Evolutionary conservation across 495 filamentous ascomycete genomes (phyloP).

Genomic region (Podospora bellae-mahoneyi): DNA sequence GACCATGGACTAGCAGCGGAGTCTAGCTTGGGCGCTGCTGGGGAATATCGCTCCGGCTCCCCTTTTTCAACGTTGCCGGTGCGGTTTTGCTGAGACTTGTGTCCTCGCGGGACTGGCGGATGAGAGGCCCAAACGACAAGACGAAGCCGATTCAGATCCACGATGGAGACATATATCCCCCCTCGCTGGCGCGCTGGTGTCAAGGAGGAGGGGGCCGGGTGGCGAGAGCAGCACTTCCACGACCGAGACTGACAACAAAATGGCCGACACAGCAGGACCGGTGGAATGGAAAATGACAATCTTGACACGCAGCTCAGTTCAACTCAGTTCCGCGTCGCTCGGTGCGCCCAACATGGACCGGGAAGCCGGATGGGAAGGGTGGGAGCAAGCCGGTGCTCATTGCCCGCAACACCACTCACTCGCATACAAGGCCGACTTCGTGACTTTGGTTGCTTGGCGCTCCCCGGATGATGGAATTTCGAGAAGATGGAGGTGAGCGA

Average conservation of each 20-base stretch:
- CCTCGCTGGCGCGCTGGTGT: conserved; percentile 14
- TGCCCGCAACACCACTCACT: conserved; percentile 16
- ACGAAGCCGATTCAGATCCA: conserved; percentile 17
- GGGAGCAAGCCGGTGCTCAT: conserved; percentile 14
- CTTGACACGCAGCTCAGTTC: conserved; percentile 18
- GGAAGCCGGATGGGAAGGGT: conserved; percentile 19
- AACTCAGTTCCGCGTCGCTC: conserved; percentile 6
- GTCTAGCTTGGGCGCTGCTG: conserved; percentile 15
- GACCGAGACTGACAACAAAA: conserved; percentile 14
- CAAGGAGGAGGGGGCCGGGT: conserved; percentile 16
- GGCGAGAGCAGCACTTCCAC: conserved; percentile 32
- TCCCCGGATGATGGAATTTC: conserved; percentile 18
- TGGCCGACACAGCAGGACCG: conserved; percentile 15
- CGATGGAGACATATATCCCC: conserved; percentile 34
- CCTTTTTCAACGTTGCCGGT: conserved; percentile 18
- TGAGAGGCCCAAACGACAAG: conserved; percentile 8
- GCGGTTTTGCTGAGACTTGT: conserved; percentile 10
- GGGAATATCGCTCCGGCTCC: conserved; percentile 13
- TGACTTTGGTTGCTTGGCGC: conserved; percentile 24
- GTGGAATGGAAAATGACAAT: conserved; percentile 12
- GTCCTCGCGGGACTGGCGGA: conserved; percentile 16
- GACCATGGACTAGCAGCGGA: conserved; percentile 21
- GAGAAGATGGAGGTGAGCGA: conserved; percentile 13
- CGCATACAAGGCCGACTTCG: conserved; percentile 30
- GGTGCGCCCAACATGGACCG: conserved; percentile 16